These are phyloP conservation scores for Podaxis pistillaris DNA, from an alignment of 768 basidiomycete genomes.

Conservation along the genomic window DNA sequence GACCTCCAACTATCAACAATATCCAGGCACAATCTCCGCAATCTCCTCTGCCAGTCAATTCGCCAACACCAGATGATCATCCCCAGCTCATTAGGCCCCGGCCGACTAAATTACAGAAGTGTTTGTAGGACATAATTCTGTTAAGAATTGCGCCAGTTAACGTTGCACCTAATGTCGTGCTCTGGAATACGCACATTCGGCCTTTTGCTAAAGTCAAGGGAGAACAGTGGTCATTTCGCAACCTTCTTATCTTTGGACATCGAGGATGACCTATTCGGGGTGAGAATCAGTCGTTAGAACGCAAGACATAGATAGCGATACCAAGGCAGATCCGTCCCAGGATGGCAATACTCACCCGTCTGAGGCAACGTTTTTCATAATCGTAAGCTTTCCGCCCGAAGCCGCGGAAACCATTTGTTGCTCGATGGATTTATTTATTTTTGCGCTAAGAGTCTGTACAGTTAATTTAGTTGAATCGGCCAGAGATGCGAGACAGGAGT, in stretches of 20 bases:
- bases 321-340: not conserved
- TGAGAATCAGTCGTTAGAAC: not conserved
- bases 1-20: not conserved
- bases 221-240: constrained; percentile 1
- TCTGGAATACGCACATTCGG: not conserved
- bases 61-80: not conserved
- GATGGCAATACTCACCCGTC: constrained; percentile 34
- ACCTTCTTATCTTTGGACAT: constrained; percentile 4
- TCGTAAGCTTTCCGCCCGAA: constrained; percentile 84
- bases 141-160: not conserved
- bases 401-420: constrained; percentile 88
- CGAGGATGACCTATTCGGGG: not conserved
- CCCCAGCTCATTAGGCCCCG: not conserved
- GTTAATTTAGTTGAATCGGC: not conserved
- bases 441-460: constrained; percentile 74
- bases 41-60: not conserved
- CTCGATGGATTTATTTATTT: constrained; percentile 92
- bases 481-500: not conserved
- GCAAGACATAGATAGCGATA: not conserved
- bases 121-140: not conserved
- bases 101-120: not conserved
- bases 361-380: constrained; percentile 73
- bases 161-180: not conserved
- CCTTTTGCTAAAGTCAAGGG: not conserved
- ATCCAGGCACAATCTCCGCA: constrained; percentile 2